Base-by-base conservation (phyloP, 2,329 filamentous ascomycete genomes). In the Xylariaceae sp. region DNA sequence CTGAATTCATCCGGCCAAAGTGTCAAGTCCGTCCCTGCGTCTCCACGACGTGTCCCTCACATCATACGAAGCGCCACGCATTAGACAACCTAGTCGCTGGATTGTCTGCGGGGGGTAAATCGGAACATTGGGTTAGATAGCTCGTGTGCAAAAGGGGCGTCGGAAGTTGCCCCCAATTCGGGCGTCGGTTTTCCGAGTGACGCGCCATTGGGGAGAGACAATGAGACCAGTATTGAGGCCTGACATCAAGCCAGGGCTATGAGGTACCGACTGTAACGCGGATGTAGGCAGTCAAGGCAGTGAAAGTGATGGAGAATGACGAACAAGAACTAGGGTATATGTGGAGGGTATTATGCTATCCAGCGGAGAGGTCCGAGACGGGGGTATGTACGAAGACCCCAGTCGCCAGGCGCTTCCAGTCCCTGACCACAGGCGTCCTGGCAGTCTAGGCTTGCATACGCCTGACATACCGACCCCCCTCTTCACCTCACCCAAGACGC, bases 371-470 rank as follows among this genome's bases (percentile, higher is more conserved):
- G 36, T 17, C 36, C 36, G 16, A 39, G 22, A 28, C 22, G 22
- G 22, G 22, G 22, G 22, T 17, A 17, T 13, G 16, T 4, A 11
- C 11, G 36, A 39, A 13, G 16, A 10, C 36, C 36, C 36, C 36
- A 39, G 36, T 17, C 16, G 36, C 16, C 36, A 39, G 36, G 36
- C 36, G 42, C 39, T 41, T 28, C 7, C 22, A 28, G 22, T 28
- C 22, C 22, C 22, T 28, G 22, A 28, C 22, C 7, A 28, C 22
- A 28, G n/a, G 22, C 22, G 7, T 28, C 22, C 47, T 49, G 44
- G 19, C 42, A 44, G 31, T 47, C 43, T 50, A 49, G 42, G 45
- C 54, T 55, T 50, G 47, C 57, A 51, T 53, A 56, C 48, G 50
- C 54, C 22, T 28, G 22, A 50, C 33, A 41, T 33, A 51, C 36